phyloP scores from a whole-genome alignment of 805 yeast species.

The Candida andamanensis region DNA sequence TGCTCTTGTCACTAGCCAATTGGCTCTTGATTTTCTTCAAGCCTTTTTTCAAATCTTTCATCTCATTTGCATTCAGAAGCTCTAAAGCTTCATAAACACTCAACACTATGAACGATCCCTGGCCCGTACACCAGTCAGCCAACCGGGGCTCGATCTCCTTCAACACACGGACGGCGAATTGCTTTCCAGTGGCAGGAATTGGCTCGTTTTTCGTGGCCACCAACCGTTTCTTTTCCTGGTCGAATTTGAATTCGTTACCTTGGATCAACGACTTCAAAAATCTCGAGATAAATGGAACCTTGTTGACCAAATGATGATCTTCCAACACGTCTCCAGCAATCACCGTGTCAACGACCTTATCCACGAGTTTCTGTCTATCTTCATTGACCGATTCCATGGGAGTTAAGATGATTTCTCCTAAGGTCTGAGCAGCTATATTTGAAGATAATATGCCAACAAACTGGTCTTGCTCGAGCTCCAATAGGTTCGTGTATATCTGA shows the following conservation, averaged over 20 bases:
- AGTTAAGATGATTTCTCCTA: conserved; percentile 63
- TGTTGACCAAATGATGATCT: conserved; percentile 62
- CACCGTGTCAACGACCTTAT: conserved; percentile 34
- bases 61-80: conserved; percentile 15
- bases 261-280: conserved; percentile 71
- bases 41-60: conserved; percentile 41
- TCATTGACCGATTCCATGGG: conserved; percentile 31
- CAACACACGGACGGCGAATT: conserved; percentile 51
- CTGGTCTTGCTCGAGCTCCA: conserved; percentile 27
- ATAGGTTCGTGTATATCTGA: conserved; percentile 50
- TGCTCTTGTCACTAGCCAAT: conserved; percentile 39
- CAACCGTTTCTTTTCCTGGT: conserved; percentile 43
- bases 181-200: conserved; percentile 48
- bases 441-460: conserved; percentile 54
- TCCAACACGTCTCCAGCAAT: conserved; percentile 62
- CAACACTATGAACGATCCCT: conserved; percentile 78
- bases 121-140: conserved; percentile 57
- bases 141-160: conserved; percentile 48
- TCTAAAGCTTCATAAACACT: conserved; percentile 67
- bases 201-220: conserved; percentile 36
- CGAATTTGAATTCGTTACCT: conserved; percentile 78
- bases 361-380: conserved; percentile 46
- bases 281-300: conserved; percentile 67
- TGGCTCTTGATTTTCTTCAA: conserved; percentile 50
- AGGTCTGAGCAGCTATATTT: conserved; percentile 78